A percentile compares a stretch with the other conserved stretches of the same genome.
These are phyloP conservation scores for Gaertneriomyces sp. DNA, from an alignment of 192 early-diverging fungal genomes.

Conservation along the genomic window DNA sequence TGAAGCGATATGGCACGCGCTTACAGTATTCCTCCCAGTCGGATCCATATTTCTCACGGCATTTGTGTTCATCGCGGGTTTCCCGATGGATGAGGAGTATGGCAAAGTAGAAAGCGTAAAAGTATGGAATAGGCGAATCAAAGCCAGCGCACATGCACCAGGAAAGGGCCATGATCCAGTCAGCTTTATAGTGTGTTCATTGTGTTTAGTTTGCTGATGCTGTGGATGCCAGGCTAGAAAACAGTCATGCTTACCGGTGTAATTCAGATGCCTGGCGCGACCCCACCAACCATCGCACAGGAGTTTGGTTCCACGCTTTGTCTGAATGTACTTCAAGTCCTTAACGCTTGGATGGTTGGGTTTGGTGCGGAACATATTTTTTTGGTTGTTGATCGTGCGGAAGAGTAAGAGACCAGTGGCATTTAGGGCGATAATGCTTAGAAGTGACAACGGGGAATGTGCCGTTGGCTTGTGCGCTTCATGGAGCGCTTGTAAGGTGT, in stretches of 20 bases:
- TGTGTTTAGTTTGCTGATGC: not conserved
- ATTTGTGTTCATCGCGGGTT: conserved; percentile 84
- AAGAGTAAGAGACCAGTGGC: conserved; percentile 79
- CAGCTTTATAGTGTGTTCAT: too few species aligned
- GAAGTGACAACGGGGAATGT: conserved; percentile 33
- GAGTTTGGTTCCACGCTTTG: conserved; percentile 74
- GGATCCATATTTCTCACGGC: conserved; percentile 85
- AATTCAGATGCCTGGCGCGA: conserved; percentile 89
- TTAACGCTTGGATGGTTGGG: conserved; percentile 31
- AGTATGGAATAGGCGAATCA: conserved; percentile 77
- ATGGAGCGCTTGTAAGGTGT: conserved; percentile 86
- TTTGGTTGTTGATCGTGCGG: conserved; percentile 83
- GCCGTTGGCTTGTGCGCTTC: conserved; percentile 66
- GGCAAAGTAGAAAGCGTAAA: conserved; percentile 90
- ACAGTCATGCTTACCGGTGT: conserved; percentile 55
- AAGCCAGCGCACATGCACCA: conserved; percentile 90
- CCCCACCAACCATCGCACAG: conserved; percentile 95
- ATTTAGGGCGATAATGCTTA: conserved; percentile 53
- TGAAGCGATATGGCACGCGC: conserved; percentile 77
- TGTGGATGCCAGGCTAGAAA: not conserved
- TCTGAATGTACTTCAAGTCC: conserved; percentile 82
- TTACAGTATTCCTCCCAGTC: conserved; percentile 88
- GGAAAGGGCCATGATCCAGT: conserved; percentile 88
- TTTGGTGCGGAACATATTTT: conserved; percentile 79
- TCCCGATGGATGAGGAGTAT: conserved; percentile 87